Percentiles rank a stretch among this genome's conserved stretches.
phyloP scores from a whole-genome alignment of 306 rosid species.

The Argentina anserina region DNA sequence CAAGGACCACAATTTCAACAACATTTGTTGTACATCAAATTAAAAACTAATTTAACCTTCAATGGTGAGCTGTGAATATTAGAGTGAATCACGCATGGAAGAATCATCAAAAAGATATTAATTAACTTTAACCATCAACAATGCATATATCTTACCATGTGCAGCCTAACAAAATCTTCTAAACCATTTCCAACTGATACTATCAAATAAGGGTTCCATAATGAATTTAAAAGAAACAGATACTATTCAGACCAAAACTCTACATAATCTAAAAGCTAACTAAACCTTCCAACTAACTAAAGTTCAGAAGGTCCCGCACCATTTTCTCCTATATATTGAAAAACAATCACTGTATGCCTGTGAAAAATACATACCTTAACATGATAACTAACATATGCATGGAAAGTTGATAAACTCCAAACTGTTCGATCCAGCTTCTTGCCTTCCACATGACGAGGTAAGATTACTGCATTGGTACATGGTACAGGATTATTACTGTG shows the following conservation, averaged over 20 bases:
- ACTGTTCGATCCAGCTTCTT: constrained; percentile 82
- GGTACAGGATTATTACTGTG: constrained; percentile 12
- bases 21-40: neutral
- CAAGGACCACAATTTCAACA: neutral
- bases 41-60: neutral
- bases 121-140: neutral
- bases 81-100: neutral
- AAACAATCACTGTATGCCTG: neutral
- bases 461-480: constrained; percentile 68
- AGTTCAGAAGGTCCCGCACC: neutral
- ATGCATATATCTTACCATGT: neutral
- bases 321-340: neutral
- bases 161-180: neutral
- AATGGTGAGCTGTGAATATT: neutral
- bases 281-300: neutral
- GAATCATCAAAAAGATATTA: neutral
- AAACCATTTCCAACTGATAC: neutral
- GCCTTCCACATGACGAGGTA: constrained; percentile 89
- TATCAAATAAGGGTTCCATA: neutral
- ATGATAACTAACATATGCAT: constrained; percentile 95
- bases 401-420: constrained; percentile 89
- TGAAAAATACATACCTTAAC: constrained; percentile 64
- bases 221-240: neutral
- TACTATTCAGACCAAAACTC: neutral
- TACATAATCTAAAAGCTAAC: neutral